Percentiles rank a stretch among this genome's conserved stretches.
These are phyloP conservation scores for Plectosphaerella plurivora DNA, from an alignment of 2,329 filamentous ascomycete genomes.

Conservation along the genomic window DNA sequence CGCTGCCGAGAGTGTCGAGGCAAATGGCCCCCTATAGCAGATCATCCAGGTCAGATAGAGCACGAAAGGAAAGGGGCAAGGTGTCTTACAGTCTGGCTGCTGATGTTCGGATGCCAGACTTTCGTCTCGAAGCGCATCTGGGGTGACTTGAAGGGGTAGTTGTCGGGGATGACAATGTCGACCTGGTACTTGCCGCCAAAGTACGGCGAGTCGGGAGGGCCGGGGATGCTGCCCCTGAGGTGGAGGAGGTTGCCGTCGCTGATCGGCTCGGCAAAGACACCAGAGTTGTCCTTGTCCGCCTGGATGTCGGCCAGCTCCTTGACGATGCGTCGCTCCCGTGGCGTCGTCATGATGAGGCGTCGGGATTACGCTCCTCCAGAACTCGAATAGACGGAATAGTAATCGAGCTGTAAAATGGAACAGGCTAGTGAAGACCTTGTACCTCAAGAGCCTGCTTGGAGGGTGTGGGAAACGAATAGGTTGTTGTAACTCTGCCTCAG, in stretches of 20 bases:
- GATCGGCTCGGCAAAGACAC: slow-evolving; percentile 65
- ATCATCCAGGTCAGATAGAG: neutral
- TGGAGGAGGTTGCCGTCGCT: slow-evolving; percentile 71
- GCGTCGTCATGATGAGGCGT: slow-evolving; percentile 40
- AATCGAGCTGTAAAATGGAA: too few relatives aligned
- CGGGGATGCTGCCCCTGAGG: slow-evolving; percentile 76
- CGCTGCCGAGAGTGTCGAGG: slow-evolving; percentile 81
- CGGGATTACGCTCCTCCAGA: neutral
- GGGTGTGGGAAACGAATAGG: too few relatives aligned
- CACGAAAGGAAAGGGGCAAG: neutral
- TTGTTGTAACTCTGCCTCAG: too few relatives aligned
- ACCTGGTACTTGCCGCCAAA: slow-evolving; percentile 78
- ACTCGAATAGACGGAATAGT: too few relatives aligned
- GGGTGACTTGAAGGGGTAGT: slow-evolving; percentile 92
- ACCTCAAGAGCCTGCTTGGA: too few relatives aligned
- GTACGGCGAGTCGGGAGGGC: slow-evolving; percentile 90
- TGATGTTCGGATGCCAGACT: slow-evolving; percentile 97
- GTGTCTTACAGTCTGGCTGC: slow-evolving; percentile 75
- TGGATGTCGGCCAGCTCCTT: slow-evolving; percentile 77
- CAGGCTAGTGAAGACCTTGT: too few relatives aligned
- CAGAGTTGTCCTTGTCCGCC: slow-evolving; percentile 66
- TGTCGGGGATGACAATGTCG: slow-evolving; percentile 80
- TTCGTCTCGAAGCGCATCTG: slow-evolving; percentile 88
- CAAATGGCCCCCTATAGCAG: slow-evolving; percentile 83
- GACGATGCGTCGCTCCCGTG: slow-evolving; percentile 55